Conservation (phyloP, 2,329 filamentous ascomycete species). For the Neurospora crassa region DNA sequence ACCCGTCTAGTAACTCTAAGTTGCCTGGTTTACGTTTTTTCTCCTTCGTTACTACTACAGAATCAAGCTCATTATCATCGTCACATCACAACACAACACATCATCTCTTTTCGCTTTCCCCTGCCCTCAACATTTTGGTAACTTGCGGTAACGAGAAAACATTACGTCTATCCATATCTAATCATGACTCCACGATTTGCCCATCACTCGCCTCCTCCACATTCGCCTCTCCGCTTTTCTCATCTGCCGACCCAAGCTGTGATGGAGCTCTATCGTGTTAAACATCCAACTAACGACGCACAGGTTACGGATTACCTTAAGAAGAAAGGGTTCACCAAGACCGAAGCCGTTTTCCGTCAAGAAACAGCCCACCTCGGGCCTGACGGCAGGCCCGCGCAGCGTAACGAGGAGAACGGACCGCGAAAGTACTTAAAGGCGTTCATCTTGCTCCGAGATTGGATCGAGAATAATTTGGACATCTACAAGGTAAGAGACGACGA, state of each 20-base stretch:
- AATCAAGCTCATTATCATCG: background rate
- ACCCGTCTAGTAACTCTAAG: background rate
- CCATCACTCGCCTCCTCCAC: background rate
- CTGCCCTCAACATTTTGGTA: background rate
- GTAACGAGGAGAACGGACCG: slow-evolving; percentile 58
- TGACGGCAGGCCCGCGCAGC: slow-evolving; percentile 66
- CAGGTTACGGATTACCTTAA: slow-evolving; percentile 86
- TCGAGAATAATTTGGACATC: slow-evolving; percentile 84
- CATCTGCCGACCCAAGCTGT: background rate
- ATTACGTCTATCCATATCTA: background rate
- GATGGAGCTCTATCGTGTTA: background rate
- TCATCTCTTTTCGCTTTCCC: background rate
- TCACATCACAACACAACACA: background rate
- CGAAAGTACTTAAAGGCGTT: slow-evolving; percentile 71
- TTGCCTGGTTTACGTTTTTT: background rate
- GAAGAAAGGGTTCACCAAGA: slow-evolving; percentile 89
- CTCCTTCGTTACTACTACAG: background rate
- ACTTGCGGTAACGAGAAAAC: background rate
- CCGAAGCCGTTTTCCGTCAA: slow-evolving; percentile 83
- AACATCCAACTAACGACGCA: background rate
- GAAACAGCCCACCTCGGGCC: slow-evolving; percentile 79
- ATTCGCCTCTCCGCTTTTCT: background rate
- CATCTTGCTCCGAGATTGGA: slow-evolving; percentile 67
- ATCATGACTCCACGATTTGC: background rate
- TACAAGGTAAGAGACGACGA: slow-evolving; percentile 59